Conservation (phyloP, 345 rosid species). For the Citrus mangshanensis region DNA sequence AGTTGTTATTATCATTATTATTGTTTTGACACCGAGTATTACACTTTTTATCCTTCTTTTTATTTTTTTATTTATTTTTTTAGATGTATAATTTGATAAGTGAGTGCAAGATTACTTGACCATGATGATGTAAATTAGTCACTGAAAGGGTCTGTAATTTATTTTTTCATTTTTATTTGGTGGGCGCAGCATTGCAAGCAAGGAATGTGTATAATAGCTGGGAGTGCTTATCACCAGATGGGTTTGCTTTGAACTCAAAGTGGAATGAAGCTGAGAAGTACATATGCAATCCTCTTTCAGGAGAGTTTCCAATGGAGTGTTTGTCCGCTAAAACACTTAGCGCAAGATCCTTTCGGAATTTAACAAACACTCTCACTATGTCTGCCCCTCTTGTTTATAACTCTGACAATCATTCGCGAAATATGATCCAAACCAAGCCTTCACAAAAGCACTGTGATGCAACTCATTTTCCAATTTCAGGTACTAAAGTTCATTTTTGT, state of each 20-base stretch:
- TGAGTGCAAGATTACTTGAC: no score
- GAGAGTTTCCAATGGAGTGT: constrained; percentile 97
- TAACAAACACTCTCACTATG: constrained; percentile 46
- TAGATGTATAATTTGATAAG: no score
- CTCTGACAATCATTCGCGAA: constrained; percentile 34
- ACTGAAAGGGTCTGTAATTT: not conserved
- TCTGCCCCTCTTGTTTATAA: constrained; percentile 74
- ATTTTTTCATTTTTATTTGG: not conserved
- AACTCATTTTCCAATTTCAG: constrained; percentile 33
- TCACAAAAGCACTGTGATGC: constrained; percentile 5
- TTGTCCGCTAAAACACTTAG: constrained; percentile 79
- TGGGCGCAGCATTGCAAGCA: constrained; percentile 72
- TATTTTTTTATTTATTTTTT: no score
- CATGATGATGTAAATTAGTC: no score
- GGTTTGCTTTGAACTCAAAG: constrained; percentile 80
- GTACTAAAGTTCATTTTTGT: constrained; percentile 8
- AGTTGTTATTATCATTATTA: no score
- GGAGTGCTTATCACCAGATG: constrained; percentile 76
- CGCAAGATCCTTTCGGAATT: constrained; percentile 64
- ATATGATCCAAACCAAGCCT: constrained; percentile 33
- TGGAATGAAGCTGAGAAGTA: constrained; percentile 99
- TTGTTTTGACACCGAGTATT: no score
- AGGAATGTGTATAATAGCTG: constrained; percentile 48
- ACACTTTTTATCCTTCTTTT: no score
- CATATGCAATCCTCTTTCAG: constrained; percentile 95